Evolutionary conservation across 345 rosid genomes (phyloP).

Genomic region (Eucalyptus coolabah): DNA sequence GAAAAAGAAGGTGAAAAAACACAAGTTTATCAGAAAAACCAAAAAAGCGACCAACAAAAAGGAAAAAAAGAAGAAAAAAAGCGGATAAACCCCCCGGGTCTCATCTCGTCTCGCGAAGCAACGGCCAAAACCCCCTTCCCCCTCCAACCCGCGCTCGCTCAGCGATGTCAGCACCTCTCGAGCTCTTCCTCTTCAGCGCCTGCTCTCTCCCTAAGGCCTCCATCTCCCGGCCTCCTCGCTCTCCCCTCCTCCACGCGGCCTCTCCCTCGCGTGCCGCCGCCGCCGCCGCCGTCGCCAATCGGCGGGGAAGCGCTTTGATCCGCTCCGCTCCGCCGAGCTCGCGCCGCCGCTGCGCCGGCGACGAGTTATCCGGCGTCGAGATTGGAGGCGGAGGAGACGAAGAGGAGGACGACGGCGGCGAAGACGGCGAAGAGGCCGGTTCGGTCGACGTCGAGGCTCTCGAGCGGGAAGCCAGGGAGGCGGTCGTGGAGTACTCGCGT

Average conservation of each 20-base stretch:
- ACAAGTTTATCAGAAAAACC: background rate
- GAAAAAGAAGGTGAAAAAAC: background rate
- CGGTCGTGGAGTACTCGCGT: slow-evolving; percentile 39
- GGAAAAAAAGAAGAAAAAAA: background rate
- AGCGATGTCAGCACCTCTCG: background rate
- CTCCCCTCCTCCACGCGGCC: background rate
- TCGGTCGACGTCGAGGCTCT: slow-evolving; percentile 43
- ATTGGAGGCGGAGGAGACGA: background rate
- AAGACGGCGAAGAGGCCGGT: slow-evolving; percentile 8
- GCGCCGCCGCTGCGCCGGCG: background rate
- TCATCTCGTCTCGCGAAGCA: background rate
- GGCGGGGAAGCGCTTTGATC: background rate
- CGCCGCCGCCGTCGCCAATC: background rate
- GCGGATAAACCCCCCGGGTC: background rate
- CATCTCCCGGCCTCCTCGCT: background rate
- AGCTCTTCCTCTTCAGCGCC: background rate
- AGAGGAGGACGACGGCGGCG: background rate
- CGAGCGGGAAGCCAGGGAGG: slow-evolving; percentile 63
- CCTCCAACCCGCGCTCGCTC: background rate
- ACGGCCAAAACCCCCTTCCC: background rate
- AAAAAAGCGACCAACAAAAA: background rate
- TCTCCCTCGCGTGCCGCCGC: background rate
- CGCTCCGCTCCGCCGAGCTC: background rate
- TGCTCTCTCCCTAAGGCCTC: background rate
- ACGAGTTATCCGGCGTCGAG: background rate